These are phyloP conservation scores for Fagus sylvatica DNA, from an alignment of 306 rosid genomes.

Conservation along the genomic window DNA sequence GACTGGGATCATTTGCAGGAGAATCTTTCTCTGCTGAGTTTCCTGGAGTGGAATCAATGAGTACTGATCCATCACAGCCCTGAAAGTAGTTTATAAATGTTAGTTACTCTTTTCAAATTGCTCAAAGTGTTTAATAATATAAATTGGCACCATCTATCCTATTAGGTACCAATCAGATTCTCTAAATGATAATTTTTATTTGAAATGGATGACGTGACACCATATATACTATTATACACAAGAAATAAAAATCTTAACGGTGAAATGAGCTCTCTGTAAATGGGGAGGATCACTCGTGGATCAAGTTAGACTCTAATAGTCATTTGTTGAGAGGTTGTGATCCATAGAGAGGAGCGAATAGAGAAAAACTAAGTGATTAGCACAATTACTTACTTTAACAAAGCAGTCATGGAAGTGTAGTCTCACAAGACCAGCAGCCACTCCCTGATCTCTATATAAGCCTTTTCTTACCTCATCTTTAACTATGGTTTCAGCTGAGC, in stretches of 20 bases:
- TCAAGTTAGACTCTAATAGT: too few relatives aligned
- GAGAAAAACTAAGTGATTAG: background rate
- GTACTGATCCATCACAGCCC: conserved; percentile 83
- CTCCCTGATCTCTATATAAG: conserved; percentile 34
- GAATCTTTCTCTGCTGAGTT: conserved; percentile 72
- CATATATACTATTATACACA: too few relatives aligned
- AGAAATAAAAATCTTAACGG: too few relatives aligned
- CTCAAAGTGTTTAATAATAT: background rate
- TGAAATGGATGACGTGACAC: too few relatives aligned
- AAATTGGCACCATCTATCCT: too few relatives aligned
- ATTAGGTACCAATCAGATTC: too few relatives aligned
- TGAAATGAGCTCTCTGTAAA: too few relatives aligned
- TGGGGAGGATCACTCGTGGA: too few relatives aligned
- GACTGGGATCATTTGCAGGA: conserved; percentile 70
- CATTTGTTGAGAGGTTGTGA: too few relatives aligned
- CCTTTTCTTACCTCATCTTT: conserved; percentile 54
- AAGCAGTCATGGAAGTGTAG: conserved; percentile 86
- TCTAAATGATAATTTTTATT: too few relatives aligned
- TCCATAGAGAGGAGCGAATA: background rate
- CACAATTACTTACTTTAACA: conserved; percentile 55
- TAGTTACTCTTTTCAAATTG: background rate
- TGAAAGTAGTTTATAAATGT: conserved; percentile 12
- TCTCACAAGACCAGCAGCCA: conserved; percentile 75
- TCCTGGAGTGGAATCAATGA: conserved; percentile 62
- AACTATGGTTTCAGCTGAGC: conserved; percentile 56